Base-by-base conservation (phyloP, 805 yeast genomes). In the Saccharomycopsis sp. region DNA sequence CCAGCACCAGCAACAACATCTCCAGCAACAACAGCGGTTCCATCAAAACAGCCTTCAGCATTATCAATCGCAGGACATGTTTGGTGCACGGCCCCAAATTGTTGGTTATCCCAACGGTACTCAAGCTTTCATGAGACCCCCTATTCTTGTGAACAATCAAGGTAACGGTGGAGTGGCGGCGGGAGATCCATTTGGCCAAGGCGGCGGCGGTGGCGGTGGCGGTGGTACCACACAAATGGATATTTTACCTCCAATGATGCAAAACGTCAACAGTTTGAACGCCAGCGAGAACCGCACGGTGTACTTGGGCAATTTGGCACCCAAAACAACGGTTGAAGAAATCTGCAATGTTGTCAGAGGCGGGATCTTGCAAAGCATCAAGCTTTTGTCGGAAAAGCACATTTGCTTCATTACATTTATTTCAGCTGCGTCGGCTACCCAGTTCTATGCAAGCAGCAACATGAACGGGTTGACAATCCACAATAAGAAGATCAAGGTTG, bases 311-410 rank as follows among this genome's bases (percentile, higher is more conserved):
- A 77, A 77, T 49, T 62, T 82, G 36, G 80, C 77, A 46, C 72
- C 77, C 6, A 66, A 69, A 37, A 74, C 86, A 1, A 71, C 77
- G 4, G 69, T 73, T 2, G 89, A 80, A 54, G 88, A 82, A 51
- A 69, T 82, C 34, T 82, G 88, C 51, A 82, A 82, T 53, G 75
- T 73, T 34, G 77, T 81, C 21, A 67, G 88, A 51, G 89, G 89
- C 31, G 94, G 94, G n/a, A 60, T 76, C 15, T 64, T 82, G 31
- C 87, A 82, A 53, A 57, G 62, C 7, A 67, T 82, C 35, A 75
- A 69, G 45, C 59, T 62, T 41, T 61, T 72, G 39, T 68, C 69
- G 3, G 71, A 68, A 4, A 75, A 69, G 52, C 69, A 65, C 38
- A 69, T 75, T 38, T 80, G 88, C 52, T 82, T 82, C 53, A 62